phyloP scores from a whole-genome alignment of 2,329 filamentous ascomycete species.

The Xylariaceae sp. region DNA sequence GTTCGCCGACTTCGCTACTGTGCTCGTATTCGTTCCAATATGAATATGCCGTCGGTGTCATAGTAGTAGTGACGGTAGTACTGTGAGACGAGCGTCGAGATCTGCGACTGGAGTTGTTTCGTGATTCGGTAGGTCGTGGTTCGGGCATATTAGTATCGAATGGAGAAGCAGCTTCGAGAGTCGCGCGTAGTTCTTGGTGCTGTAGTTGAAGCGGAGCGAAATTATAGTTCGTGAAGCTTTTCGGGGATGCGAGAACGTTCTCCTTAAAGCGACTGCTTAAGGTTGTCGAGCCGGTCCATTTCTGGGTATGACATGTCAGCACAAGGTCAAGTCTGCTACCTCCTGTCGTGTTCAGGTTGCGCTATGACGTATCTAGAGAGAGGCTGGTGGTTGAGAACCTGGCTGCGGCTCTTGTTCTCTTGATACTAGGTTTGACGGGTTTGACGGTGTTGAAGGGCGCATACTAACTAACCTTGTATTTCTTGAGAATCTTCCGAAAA shows the following conservation, averaged over 20 bases:
- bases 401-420: too few species aligned
- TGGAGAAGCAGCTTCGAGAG: slow-evolving; percentile 55
- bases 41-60: slow-evolving; percentile 21
- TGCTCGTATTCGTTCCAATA: slow-evolving; percentile 93
- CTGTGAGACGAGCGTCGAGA: slow-evolving; percentile 15
- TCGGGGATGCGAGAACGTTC: slow-evolving; percentile 68
- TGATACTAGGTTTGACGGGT: too few species aligned
- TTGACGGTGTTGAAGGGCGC: too few species aligned
- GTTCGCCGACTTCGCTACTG: slow-evolving; percentile 68
- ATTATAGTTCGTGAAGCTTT: slow-evolving; percentile 75
- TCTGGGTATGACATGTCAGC: slow-evolving; percentile 52
- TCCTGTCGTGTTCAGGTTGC: too few species aligned
- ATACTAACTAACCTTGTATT: slow-evolving; percentile 81
- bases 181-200: slow-evolving; percentile 57
- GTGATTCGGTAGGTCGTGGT: slow-evolving; percentile 22
- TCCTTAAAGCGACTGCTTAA: slow-evolving; percentile 71
- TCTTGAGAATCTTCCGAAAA: slow-evolving; percentile 84
- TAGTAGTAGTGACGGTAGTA: slow-evolving; percentile 31
- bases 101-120: slow-evolving; percentile 21
- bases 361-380: background rate
- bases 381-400: too few species aligned
- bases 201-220: slow-evolving; percentile 60
- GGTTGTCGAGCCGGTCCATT: slow-evolving; percentile 79
- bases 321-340: too few species aligned
- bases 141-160: slow-evolving; percentile 27